A percentile compares a stretch with the other conserved stretches of the same genome.
phyloP scores from a whole-genome alignment of 768 basidiomycete genomes.

The Boletus fagicola region DNA sequence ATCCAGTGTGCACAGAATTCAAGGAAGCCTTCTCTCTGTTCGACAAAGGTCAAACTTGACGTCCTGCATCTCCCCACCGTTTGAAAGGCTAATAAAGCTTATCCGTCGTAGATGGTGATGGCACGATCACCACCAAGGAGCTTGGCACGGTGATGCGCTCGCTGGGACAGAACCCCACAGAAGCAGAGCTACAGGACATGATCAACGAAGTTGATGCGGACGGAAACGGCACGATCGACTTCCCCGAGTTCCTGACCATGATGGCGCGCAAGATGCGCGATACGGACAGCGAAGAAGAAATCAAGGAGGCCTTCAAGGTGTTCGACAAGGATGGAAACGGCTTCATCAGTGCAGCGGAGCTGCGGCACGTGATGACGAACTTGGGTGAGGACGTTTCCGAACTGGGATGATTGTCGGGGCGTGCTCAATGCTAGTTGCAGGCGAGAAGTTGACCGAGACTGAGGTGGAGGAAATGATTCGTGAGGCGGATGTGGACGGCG shows the following conservation, averaged over 20 bases:
- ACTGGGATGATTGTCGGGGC: neutral
- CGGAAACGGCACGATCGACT: conserved; percentile 86
- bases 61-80: too few relatives aligned
- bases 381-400: conserved; percentile 52
- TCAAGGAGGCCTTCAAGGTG: conserved; percentile 94
- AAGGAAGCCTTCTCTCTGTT: conserved; percentile 99
- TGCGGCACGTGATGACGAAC: conserved; percentile 89
- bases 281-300: conserved; percentile 91
- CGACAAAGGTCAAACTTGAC: conserved; percentile 68
- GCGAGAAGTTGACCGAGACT: conserved; percentile 81
- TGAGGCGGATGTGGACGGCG: conserved; percentile 92
- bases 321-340: conserved; percentile 97
- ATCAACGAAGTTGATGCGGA: conserved; percentile 93
- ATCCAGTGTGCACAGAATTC: conserved; percentile 64
- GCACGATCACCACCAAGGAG: conserved; percentile 87
- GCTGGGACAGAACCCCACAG: conserved; percentile 89
- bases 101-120: conserved; percentile 70
- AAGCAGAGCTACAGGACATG: conserved; percentile 91
- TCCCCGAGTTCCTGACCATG: conserved; percentile 79
- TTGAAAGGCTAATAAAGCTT: neutral
- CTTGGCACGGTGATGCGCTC: conserved; percentile 94
- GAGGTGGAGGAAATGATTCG: conserved; percentile 98
- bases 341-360: conserved; percentile 80
- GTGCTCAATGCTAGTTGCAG: conserved; percentile 35
- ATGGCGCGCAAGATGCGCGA: conserved; percentile 90